Percentiles rank a stretch among this genome's conserved stretches.
These are phyloP conservation scores for Melanopsichium pennsylvanicum DNA, from an alignment of 1,284 basidiomycete genomes.

Conservation along the genomic window DNA sequence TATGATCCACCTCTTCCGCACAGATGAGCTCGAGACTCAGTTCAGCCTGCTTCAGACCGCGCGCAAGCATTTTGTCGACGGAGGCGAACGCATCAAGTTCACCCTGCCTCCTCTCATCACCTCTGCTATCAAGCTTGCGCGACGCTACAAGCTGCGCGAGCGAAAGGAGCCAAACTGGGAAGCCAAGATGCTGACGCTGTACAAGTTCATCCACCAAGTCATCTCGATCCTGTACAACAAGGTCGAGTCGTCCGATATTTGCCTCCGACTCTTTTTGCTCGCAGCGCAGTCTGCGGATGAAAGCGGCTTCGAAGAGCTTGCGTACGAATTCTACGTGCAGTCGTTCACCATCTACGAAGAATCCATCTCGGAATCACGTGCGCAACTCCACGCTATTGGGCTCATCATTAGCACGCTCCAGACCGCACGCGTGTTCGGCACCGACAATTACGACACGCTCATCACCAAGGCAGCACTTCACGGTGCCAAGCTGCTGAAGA, in stretches of 20 bases:
- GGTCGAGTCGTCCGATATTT: conserved; percentile 62
- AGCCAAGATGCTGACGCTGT: conserved; percentile 60
- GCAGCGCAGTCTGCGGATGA: conserved; percentile 63
- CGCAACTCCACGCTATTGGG: conserved; percentile 61
- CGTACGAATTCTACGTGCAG: conserved; percentile 65
- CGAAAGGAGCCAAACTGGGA: conserved; percentile 53
- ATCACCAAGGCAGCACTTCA: conserved; percentile 64
- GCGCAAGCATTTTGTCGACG: conserved; percentile 59
- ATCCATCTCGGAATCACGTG: conserved; percentile 61
- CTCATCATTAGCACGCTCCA: conserved; percentile 61
- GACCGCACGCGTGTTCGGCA: conserved; percentile 57
- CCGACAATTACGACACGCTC: conserved; percentile 63
- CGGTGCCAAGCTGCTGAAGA: conserved; percentile 63
- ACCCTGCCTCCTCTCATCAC: conserved; percentile 62
- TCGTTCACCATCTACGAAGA: conserved; percentile 65
- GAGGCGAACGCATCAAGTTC: conserved; percentile 61
- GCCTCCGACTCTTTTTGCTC: conserved; percentile 59
- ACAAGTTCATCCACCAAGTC: conserved; percentile 64
- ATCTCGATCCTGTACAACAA: conserved; percentile 62
- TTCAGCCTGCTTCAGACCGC: conserved; percentile 61
- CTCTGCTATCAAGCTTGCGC: conserved; percentile 58
- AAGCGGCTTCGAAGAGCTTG: conserved; percentile 61
- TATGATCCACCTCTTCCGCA: conserved; percentile 62
- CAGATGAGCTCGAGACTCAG: conserved; percentile 59
- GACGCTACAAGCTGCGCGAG: conserved; percentile 59